Evolutionary conservation across 345 rosid species (phyloP).

Genomic region (Noccaea caerulescens): DNA sequence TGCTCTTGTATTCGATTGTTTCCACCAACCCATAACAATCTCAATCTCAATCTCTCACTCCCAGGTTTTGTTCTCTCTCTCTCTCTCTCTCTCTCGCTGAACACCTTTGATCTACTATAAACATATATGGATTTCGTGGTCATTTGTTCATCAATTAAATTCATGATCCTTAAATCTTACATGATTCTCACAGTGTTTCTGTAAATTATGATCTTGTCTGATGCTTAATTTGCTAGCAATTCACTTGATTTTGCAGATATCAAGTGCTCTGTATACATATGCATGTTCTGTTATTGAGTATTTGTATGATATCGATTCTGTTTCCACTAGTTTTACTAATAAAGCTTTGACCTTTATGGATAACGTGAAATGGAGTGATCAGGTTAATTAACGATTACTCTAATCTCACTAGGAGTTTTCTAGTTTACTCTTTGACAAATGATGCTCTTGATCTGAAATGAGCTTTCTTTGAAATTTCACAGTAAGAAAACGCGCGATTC

Average conservation of each 20-base stretch:
- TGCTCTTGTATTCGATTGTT: not conserved
- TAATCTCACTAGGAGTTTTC: not conserved
- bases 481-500: not conserved
- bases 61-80: not conserved
- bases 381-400: not conserved
- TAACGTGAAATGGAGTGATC: not conserved
- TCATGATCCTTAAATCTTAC: constrained; percentile 10
- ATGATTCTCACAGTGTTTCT: not conserved
- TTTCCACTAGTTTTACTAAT: not conserved
- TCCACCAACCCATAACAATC: constrained; percentile 1
- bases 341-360: not conserved
- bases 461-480: not conserved
- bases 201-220: not conserved
- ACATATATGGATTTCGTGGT: not conserved
- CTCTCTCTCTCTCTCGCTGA: not conserved
- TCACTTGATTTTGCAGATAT: not conserved
- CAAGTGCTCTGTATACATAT: not conserved
- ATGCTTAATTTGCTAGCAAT: constrained; percentile 10
- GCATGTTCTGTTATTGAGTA: not conserved
- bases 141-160: not conserved
- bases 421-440: not conserved
- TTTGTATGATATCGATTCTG: not conserved
- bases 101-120: not conserved
- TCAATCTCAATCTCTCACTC: constrained; percentile 16
- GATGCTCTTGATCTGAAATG: not conserved